Percentiles rank a stretch among this genome's conserved stretches.
Conservation (phyloP, 2,329 filamentous ascomycete genomes). For the Talaromyces funiculosus region DNA sequence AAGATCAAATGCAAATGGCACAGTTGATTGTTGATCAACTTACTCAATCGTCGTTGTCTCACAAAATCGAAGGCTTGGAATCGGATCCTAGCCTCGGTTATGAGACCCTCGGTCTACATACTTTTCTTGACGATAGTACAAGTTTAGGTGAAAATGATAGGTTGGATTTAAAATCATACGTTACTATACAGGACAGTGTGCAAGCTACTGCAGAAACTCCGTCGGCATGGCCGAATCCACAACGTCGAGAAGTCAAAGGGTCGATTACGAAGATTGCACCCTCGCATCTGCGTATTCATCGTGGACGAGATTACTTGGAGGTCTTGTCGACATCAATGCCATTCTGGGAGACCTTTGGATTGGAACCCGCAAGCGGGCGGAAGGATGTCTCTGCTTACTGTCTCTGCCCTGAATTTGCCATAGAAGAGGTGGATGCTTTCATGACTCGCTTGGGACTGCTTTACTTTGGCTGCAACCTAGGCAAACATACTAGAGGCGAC, state of each 20-base stretch:
- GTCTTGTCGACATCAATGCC: constrained; percentile 51
- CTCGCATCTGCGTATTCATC: constrained; percentile 51
- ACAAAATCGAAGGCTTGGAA: constrained; percentile 25
- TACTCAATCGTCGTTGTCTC: constrained; percentile 40
- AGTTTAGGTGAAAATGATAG: constrained; percentile 27
- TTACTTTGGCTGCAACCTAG: constrained; percentile 55
- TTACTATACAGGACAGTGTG: constrained; percentile 27
- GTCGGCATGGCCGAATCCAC: constrained; percentile 18
- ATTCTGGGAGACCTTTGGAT: constrained; percentile 58
- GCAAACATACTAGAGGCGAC: constrained; percentile 44
- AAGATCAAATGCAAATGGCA: constrained; percentile 34
- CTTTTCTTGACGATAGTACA: constrained; percentile 24
- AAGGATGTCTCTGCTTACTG: constrained; percentile 57
- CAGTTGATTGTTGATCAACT: constrained; percentile 40
- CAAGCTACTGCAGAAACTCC: constrained; percentile 8
- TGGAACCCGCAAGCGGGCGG: constrained; percentile 50
- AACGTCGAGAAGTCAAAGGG: constrained; percentile 26
- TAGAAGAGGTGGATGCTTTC: constrained; percentile 46
- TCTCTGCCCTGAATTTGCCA: constrained; percentile 48
- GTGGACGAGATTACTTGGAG: constrained; percentile 50
- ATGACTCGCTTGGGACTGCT: constrained; percentile 48
- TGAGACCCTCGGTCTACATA: constrained; percentile 21
- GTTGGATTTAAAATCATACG: constrained; percentile 34
- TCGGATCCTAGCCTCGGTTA: constrained; percentile 26
- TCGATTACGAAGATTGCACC: constrained; percentile 42